Percentiles rank a stretch among this genome's conserved stretches.
phyloP scores from a whole-genome alignment of 306 rosid species.

The Quercus aquifolioides region DNA sequence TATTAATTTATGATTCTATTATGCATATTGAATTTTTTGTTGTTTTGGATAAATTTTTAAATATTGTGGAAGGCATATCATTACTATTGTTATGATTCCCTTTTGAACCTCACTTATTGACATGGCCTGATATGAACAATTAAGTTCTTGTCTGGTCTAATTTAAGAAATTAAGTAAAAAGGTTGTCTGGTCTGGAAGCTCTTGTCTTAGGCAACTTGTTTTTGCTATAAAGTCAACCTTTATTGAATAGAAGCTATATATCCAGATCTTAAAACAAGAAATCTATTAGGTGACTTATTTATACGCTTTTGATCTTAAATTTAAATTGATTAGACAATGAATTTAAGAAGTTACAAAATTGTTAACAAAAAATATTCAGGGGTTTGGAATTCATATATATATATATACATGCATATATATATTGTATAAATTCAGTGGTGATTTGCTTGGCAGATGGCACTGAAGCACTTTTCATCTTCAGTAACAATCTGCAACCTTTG shows the following conservation, averaged over 20 bases:
- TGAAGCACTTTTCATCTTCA: too few relatives aligned
- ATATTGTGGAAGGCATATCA: conserved; percentile 4
- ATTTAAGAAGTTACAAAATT: neutral
- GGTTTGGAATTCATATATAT: neutral
- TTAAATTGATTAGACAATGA: neutral
- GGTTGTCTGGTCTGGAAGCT: neutral
- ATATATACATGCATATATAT: neutral
- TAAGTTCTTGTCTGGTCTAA: neutral
- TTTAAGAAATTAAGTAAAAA: neutral
- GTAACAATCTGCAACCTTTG: neutral
- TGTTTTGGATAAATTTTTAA: neutral
- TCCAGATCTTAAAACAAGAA: neutral
- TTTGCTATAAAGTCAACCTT: neutral
- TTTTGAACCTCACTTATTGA: neutral
- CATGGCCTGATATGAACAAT: neutral
- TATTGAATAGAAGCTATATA: neutral
- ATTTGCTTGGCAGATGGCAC: too few relatives aligned
- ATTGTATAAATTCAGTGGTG: too few relatives aligned
- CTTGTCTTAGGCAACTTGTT: neutral
- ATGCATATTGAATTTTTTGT: neutral
- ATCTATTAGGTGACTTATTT: too few relatives aligned
- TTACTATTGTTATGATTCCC: neutral
- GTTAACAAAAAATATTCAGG: neutral
- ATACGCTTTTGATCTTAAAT: neutral
- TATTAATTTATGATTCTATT: neutral